Evolutionary conservation across 2,329 filamentous ascomycete genomes (phyloP).

Genomic region (Penicillium brevicompactum): DNA sequence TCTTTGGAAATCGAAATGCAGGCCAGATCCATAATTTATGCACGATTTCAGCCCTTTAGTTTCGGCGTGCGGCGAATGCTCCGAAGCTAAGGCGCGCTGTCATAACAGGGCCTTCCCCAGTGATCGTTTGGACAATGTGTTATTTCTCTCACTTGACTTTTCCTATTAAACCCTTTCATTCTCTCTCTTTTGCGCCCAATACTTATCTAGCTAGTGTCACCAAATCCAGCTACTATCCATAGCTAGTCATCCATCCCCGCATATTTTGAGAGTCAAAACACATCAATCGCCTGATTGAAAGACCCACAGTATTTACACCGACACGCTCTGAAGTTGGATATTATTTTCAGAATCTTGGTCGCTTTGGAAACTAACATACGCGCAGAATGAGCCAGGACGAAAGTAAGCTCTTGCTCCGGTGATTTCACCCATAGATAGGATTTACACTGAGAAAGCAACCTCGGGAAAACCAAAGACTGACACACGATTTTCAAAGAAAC

Average conservation of each 20-base stretch:
- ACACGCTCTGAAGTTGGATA: too few relatives aligned
- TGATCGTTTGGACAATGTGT: background rate
- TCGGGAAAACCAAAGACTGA: background rate
- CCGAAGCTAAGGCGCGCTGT: background rate
- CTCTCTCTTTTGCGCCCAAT: background rate
- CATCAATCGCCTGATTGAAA: background rate
- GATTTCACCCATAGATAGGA: too few relatives aligned
- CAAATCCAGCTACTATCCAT: background rate
- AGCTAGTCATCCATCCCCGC: background rate
- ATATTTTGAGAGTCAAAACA: background rate
- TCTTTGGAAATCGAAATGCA: background rate
- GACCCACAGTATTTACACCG: background rate
- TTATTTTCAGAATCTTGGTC: background rate
- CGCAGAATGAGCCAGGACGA: too few relatives aligned
- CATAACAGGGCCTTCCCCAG: background rate
- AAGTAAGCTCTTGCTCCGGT: too few relatives aligned
- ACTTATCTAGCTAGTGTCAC: too few relatives aligned
- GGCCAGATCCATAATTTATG: background rate
- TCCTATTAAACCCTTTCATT: background rate
- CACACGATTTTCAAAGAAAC: background rate
- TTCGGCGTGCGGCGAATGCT: background rate
- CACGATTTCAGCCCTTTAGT: background rate
- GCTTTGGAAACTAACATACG: too few relatives aligned
- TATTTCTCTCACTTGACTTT: background rate
- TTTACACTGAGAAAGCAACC: background rate